Base-by-base conservation (phyloP, 2,329 filamentous ascomycete species). In the Furcasterigmium sp. region DNA sequence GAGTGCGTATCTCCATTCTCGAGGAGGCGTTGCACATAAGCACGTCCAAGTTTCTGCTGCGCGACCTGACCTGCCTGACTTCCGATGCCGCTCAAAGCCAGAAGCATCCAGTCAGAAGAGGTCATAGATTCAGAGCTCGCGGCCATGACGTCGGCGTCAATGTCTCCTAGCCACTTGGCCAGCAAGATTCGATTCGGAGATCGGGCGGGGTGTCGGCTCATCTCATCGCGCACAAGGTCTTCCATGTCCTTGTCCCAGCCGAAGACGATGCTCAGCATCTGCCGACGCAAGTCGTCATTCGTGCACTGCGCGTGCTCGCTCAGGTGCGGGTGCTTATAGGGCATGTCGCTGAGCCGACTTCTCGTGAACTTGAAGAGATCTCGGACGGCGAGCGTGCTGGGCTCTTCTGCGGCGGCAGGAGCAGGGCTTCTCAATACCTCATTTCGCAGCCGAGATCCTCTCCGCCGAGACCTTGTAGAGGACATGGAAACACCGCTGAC, bases 231-330 rank as follows among this genome's bases (percentile, higher is more conserved):
- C 42, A 98, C 80, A 39, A 98, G 67, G 36, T 84, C 83, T 37
- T 89, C 78, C 32, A 91, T 82, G 53, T 95, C 88, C 43, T 84
- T 83, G 41, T 91, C 84, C 91, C 93, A 98, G 3, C 93, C 93
- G 62, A 98, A 98, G 2, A 98, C 90, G 6, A 91, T 85, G 52
- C 78, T 87, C 5, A 98, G 75, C 91, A 98, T 96, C 62, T 96
- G 91, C 37, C 77, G 78, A 38, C 91, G 82, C 36, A 96, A 75
- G 52, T 95, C 84, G 53, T 96, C 85, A 47, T 83, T 84, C 3
- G 85, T 87, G 19, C 88, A 65, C 21, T 75, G 75, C 3, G 69
- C 63, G 43, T 80, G 74, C 50, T 84, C 76, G 13, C 73, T 54
- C 1, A 72, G 64, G 13, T 81, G 75, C 1, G 83, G 80, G 38